Percentiles rank a stretch among this genome's conserved stretches.
phyloP scores from a whole-genome alignment of 192 early-diverging fungal genomes.

The Podila verticillata region DNA sequence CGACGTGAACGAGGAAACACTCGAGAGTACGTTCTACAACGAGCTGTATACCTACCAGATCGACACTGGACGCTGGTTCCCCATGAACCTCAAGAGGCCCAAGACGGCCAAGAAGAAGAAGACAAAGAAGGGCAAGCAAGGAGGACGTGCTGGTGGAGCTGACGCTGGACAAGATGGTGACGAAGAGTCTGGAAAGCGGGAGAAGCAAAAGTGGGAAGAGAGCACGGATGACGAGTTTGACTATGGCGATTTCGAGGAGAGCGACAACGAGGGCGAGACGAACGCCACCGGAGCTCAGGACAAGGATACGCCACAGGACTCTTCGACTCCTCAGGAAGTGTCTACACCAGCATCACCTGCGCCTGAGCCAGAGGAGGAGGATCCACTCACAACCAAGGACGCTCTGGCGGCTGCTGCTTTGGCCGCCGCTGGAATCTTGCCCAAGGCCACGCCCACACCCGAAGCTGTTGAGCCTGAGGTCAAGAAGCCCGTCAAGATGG shows the following conservation, averaged over 20 bases:
- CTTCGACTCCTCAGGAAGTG: conserved; percentile 2
- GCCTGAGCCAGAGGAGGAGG: neutral
- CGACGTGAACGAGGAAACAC: conserved; percentile 68
- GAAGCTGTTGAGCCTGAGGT: neutral
- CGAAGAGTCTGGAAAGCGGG: conserved; percentile 34
- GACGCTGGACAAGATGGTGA: conserved; percentile 15
- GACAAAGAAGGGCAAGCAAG: conserved; percentile 43
- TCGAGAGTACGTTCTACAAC: conserved; percentile 68
- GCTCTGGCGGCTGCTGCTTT: conserved; percentile 43
- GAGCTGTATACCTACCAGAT: conserved; percentile 69
- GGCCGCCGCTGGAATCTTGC: conserved; percentile 45
- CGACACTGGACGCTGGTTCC: conserved; percentile 71
- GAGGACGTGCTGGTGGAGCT: conserved; percentile 1
- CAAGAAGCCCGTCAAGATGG: conserved; percentile 4
- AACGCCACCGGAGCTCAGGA: conserved; percentile 29
- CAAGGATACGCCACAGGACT: neutral
- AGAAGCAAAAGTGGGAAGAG: conserved; percentile 52
- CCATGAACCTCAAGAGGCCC: conserved; percentile 56
- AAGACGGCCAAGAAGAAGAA: conserved; percentile 57
- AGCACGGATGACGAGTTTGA: conserved; percentile 51
- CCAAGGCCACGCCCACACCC: conserved; percentile 17
- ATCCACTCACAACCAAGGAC: conserved; percentile 21
- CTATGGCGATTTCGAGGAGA: conserved; percentile 51
- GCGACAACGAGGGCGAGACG: conserved; percentile 47
- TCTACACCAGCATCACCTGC: conserved; percentile 2